A percentile compares a stretch with the other conserved stretches of the same genome.
These are phyloP conservation scores for Sugiyamaella castrensis DNA, from an alignment of 1,139 yeast species.

Conservation along the genomic window DNA sequence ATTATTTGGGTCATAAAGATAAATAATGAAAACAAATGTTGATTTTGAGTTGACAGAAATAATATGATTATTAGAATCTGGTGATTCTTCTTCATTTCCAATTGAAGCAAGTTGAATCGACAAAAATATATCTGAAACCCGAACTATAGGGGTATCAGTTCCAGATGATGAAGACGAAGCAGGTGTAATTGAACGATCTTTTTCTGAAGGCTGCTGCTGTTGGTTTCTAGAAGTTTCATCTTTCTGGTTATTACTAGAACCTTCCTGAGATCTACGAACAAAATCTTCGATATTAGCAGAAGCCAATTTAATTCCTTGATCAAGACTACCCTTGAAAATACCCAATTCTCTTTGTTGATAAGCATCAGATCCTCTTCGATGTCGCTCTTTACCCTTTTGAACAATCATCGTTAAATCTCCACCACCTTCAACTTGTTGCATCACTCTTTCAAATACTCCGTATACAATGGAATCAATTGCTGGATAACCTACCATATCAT, in stretches of 20 bases:
- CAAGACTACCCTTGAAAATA: constrained; percentile 69
- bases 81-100: constrained; percentile 36
- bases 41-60: constrained; percentile 33
- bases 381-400: constrained; percentile 43
- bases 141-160: constrained; percentile 30
- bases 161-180: constrained; percentile 24
- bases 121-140: constrained; percentile 66
- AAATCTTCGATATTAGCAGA: constrained; percentile 81
- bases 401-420: constrained; percentile 52
- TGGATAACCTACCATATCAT: constrained; percentile 74
- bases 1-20: constrained; percentile 75
- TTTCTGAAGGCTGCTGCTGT: not conserved
- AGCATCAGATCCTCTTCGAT: constrained; percentile 37
- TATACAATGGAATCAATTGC: constrained; percentile 63
- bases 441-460: constrained; percentile 72
- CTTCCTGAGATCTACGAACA: constrained; percentile 33
- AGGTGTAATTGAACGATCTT: constrained; percentile 59
- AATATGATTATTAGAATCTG: constrained; percentile 24
- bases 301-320: constrained; percentile 88
- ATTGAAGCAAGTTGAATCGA: constrained; percentile 61
- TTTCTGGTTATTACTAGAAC: constrained; percentile 31
- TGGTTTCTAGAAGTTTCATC: too few species aligned
- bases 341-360: constrained; percentile 51
- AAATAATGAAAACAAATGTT: constrained; percentile 64
- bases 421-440: constrained; percentile 91